These are phyloP conservation scores for Xylaria arbuscula DNA, from an alignment of 2,329 filamentous ascomycete species.

Conservation along the genomic window DNA sequence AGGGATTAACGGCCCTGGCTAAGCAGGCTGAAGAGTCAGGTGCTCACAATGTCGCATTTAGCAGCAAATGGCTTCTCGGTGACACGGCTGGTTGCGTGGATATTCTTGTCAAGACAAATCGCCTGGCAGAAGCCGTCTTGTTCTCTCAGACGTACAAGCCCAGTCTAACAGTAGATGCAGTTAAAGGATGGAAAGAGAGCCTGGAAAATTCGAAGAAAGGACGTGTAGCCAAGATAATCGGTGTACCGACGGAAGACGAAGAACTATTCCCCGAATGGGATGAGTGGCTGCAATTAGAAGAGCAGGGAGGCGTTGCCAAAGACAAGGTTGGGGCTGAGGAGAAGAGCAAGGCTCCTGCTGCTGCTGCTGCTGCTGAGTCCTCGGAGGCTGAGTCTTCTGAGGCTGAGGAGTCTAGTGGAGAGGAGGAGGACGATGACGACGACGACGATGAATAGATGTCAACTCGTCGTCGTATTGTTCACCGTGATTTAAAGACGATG, in stretches of 20 bases:
- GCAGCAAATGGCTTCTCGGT: slow-evolving; percentile 85
- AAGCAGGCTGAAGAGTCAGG: slow-evolving; percentile 79
- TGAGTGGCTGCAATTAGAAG: slow-evolving; percentile 84
- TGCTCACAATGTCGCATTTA: slow-evolving; percentile 93
- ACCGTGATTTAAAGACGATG: neutral
- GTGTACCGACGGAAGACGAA: slow-evolving; percentile 81
- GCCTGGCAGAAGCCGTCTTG: slow-evolving; percentile 85
- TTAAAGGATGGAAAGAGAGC: slow-evolving; percentile 81
- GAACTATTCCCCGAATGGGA: slow-evolving; percentile 98
- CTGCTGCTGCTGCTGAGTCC: neutral
- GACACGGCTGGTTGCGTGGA: slow-evolving; percentile 85
- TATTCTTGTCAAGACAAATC: slow-evolving; percentile 80
- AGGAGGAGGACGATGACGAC: slow-evolving; percentile 12
- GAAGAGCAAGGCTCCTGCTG: slow-evolving; percentile 35
- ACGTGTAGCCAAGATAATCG: slow-evolving; percentile 85
- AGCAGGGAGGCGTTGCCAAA: slow-evolving; percentile 66
- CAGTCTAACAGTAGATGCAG: slow-evolving; percentile 74
- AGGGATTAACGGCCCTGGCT: slow-evolving; percentile 78
- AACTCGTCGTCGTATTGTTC: neutral
- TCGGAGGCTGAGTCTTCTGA: slow-evolving; percentile 24
- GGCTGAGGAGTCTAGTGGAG: slow-evolving; percentile 14
- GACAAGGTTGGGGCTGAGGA: slow-evolving; percentile 50
- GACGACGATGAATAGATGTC: slow-evolving; percentile 37
- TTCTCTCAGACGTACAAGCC: slow-evolving; percentile 98
- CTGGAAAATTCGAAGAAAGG: slow-evolving; percentile 87